Conservation (phyloP, 2,329 filamentous ascomycete genomes). For the Hypoxylon rubiginosum region DNA sequence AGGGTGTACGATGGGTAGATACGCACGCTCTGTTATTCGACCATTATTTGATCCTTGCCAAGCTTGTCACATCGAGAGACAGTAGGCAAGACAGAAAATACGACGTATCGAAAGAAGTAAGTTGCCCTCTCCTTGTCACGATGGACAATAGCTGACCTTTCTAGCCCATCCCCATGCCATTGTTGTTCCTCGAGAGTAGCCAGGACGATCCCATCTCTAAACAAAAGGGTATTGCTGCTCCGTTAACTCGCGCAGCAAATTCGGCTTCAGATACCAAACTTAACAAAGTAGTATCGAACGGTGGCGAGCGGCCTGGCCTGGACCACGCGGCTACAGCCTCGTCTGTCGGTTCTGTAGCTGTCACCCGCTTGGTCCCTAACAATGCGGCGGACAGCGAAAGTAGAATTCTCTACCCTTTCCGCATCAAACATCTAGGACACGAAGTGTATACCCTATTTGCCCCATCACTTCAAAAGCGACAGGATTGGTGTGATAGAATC, state of each 20-base stretch:
- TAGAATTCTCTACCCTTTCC: constrained; percentile 92
- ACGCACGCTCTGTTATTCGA: constrained; percentile 95
- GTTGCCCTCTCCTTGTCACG: constrained; percentile 44
- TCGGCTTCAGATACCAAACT: constrained; percentile 71
- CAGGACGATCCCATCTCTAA: constrained; percentile 93
- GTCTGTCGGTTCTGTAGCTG: constrained; percentile 68
- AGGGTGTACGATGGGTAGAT: constrained; percentile 92
- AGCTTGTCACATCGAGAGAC: constrained; percentile 78
- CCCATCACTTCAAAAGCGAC: constrained; percentile 77
- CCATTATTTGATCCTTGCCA: constrained; percentile 94
- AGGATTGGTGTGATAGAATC: constrained; percentile 94
- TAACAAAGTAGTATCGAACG: constrained; percentile 67
- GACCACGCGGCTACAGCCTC: constrained; percentile 77
- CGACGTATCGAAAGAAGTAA: constrained; percentile 90
- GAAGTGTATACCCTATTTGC: constrained; percentile 95
- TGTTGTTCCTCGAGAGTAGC: constrained; percentile 91
- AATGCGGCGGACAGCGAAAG: constrained; percentile 78
- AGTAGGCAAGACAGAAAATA: constrained; percentile 84
- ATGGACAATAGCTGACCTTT: constrained; percentile 47
- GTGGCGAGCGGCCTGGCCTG: constrained; percentile 68
- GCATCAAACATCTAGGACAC: constrained; percentile 93
- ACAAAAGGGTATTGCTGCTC: constrained; percentile 78
- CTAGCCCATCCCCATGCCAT: constrained; percentile 92
- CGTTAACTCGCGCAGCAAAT: constrained; percentile 71
- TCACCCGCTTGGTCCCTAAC: constrained; percentile 58